phyloP scores from a whole-genome alignment of 805 yeast species.

The Starmerella riodocensis region DNA sequence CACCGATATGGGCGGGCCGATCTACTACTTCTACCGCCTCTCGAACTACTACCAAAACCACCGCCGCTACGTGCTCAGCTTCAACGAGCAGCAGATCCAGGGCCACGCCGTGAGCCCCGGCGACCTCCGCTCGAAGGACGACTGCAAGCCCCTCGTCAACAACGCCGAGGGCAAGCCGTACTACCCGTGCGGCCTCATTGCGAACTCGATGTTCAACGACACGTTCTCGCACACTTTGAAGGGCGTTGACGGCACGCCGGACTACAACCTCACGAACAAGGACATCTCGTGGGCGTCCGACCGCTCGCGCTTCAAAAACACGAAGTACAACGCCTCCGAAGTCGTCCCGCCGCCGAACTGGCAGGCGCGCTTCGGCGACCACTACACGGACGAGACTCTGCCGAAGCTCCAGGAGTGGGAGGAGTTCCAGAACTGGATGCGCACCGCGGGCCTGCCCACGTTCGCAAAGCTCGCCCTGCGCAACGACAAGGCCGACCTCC shows the following conservation, averaged over 20 bases:
- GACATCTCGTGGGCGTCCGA: conserved; percentile 85
- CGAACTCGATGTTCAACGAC: conserved; percentile 86
- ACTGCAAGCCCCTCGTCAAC: conserved; percentile 50
- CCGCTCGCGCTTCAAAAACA: conserved; percentile 53
- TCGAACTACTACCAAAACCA: conserved; percentile 92
- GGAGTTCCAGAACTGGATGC: conserved; percentile 93
- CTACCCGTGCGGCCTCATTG: conserved; percentile 92
- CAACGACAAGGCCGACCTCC: conserved; percentile 45
- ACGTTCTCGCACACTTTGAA: conserved; percentile 39
- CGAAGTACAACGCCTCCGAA: conserved; percentile 51
- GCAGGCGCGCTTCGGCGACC: conserved; percentile 66
- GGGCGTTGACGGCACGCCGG: conserved; percentile 32
- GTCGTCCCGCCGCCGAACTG: conserved; percentile 94
- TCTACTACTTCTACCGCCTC: conserved; percentile 68
- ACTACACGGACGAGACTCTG: conserved; percentile 70
- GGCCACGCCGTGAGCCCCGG: conserved; percentile 53
- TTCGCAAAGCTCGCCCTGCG: conserved; percentile 73
- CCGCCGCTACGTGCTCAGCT: conserved; percentile 79
- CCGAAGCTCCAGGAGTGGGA: conserved; percentile 71
- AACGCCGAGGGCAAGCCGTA: conserved; percentile 40
- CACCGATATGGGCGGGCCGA: conserved; percentile 50
- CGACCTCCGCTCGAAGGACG: conserved; percentile 36
- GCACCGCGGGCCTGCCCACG: conserved; percentile 85
- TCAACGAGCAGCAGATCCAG: conserved; percentile 63
- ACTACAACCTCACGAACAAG: conserved; percentile 34